These are phyloP conservation scores for Penicillium egyptiacum DNA, from an alignment of 495 filamentous ascomycete genomes.

Conservation along the genomic window DNA sequence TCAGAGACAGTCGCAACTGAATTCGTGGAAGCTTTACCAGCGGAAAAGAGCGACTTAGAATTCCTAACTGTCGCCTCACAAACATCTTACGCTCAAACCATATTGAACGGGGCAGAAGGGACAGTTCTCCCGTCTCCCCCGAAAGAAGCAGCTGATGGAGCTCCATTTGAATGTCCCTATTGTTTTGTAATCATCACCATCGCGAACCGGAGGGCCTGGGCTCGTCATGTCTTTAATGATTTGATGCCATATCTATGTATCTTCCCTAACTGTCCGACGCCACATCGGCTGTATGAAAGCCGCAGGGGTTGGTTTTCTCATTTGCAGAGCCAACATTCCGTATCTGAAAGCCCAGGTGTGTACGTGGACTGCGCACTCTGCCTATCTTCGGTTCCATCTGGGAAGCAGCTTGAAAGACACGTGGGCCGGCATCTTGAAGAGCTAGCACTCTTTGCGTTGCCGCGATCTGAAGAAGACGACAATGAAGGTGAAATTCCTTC, in stretches of 20 bases:
- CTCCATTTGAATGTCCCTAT: slow-evolving; percentile 31
- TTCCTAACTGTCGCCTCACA: background rate
- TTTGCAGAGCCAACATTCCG: slow-evolving; percentile 14
- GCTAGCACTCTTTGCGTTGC: slow-evolving; percentile 21
- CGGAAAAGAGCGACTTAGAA: background rate
- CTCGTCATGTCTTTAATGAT: slow-evolving; percentile 32
- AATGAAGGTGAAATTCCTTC: too few relatives aligned
- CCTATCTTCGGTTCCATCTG: background rate
- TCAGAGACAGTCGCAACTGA: too few relatives aligned
- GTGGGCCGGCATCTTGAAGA: slow-evolving; percentile 25
- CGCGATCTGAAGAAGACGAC: background rate
- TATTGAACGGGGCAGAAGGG: background rate
- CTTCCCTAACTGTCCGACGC: slow-evolving; percentile 18
- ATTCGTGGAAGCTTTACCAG: too few relatives aligned
- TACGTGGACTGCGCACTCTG: slow-evolving; percentile 17
- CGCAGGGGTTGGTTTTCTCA: slow-evolving; percentile 28
- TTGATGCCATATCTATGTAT: slow-evolving; percentile 32
- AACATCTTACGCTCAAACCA: background rate
- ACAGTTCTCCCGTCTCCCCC: slow-evolving; percentile 10
- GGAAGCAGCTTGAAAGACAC: slow-evolving; percentile 14
- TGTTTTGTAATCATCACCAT: slow-evolving; percentile 26
- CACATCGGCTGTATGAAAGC: slow-evolving; percentile 23
- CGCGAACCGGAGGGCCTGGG: slow-evolving; percentile 17
- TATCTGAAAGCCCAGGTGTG: background rate
- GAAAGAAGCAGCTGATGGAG: slow-evolving; percentile 4